Percentiles rank a stretch among this genome's conserved stretches.
These are phyloP conservation scores for Lentinula aciculospora DNA, from an alignment of 768 basidiomycete genomes.

Conservation along the genomic window DNA sequence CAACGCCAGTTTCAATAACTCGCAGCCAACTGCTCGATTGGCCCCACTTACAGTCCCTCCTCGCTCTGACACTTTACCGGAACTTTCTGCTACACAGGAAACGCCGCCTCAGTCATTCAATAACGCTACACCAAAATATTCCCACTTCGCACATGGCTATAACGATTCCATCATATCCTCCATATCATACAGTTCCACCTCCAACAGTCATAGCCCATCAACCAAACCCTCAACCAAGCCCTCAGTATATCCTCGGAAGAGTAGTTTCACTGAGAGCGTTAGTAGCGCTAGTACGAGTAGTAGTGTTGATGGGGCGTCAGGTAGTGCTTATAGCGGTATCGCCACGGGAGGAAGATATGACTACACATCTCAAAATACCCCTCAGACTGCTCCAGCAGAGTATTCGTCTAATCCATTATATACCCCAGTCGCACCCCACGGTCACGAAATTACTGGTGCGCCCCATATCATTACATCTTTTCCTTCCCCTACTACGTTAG, in stretches of 20 bases:
- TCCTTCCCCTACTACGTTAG: constrained; percentile 9
- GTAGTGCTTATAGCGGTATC: constrained; percentile 5
- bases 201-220: constrained; percentile 7
- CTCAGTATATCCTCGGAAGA: constrained; percentile 24
- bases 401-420: constrained; percentile 4
- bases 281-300: constrained; percentile 17
- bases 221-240: constrained; percentile 4
- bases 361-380: constrained; percentile 1
- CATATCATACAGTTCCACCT: constrained; percentile 4
- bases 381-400: constrained; percentile 11
- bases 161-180: constrained; percentile 10
- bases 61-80: constrained; percentile 27
- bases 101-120: constrained; percentile 19
- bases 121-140: constrained; percentile 2
- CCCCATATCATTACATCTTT: constrained; percentile 14
- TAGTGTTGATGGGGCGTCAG: constrained; percentile 18
- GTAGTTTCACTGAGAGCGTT: constrained; percentile 30
- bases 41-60: constrained; percentile 34
- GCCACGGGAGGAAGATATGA: neutral
- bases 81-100: constrained; percentile 25
- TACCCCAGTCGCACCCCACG: constrained; percentile 8
- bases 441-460: constrained; percentile 14
- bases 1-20: constrained; percentile 11
- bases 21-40: constrained; percentile 26
- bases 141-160: constrained; percentile 8